phyloP scores from a whole-genome alignment of 2,329 filamentous ascomycete genomes.

The Colletotrichum lupini region DNA sequence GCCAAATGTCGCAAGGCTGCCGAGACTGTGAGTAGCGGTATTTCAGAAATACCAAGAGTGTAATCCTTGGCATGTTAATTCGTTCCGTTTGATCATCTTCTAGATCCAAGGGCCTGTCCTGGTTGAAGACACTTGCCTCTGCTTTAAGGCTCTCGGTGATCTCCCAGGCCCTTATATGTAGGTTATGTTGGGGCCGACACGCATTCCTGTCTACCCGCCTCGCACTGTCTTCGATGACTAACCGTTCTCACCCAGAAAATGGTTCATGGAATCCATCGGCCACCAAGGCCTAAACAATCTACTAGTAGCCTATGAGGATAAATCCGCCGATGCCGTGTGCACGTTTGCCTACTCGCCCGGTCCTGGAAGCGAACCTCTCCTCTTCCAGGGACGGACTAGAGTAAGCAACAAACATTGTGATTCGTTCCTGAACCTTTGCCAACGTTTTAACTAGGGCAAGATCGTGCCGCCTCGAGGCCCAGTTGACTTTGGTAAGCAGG shows the following conservation, averaged over 20 bases:
- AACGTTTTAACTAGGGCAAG: conserved; percentile 63
- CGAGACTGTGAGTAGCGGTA: conserved; percentile 67
- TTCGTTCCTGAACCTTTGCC: not conserved
- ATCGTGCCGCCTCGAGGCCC: conserved; percentile 89
- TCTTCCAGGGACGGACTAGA: conserved; percentile 92
- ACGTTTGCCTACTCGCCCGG: conserved; percentile 94
- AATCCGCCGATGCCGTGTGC: conserved; percentile 91
- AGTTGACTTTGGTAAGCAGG: conserved; percentile 78
- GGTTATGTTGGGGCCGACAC: conserved; percentile 42
- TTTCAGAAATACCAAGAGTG: not conserved
- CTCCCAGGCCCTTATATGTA: conserved; percentile 97
- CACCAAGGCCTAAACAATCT: conserved; percentile 90
- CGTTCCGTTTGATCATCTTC: not conserved
- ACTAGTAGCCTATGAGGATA: conserved; percentile 88
- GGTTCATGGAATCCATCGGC: conserved; percentile 87
- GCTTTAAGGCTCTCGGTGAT: conserved; percentile 90
- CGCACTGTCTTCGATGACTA: not conserved
- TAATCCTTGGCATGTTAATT: not conserved
- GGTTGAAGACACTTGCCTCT: conserved; percentile 95
- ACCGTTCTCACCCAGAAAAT: conserved; percentile 75
- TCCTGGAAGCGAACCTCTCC: conserved; percentile 82
- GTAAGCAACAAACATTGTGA: conserved; percentile 56
- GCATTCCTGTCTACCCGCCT: not conserved
- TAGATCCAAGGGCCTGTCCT: conserved; percentile 88
- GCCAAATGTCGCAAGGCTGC: conserved; percentile 90